Percentiles rank a stretch among this genome's conserved stretches.
Conservation (phyloP, 106 monocot genomes). For the Narthecium ossifragum region DNA sequence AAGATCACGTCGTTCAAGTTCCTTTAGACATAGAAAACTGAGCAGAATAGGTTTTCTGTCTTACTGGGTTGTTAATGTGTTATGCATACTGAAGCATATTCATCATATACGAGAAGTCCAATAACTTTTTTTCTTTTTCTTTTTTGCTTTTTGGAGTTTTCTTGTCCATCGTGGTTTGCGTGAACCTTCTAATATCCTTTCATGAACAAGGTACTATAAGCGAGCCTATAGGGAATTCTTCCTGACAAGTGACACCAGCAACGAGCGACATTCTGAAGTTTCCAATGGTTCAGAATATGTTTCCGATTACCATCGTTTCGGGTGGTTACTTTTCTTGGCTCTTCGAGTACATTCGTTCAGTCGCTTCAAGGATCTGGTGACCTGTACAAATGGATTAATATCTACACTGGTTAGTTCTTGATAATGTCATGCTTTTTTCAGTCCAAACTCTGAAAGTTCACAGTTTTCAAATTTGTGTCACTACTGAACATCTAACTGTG, state of each 20-base stretch:
- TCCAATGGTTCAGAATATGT: conserved; percentile 26
- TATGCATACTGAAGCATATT: too few relatives aligned
- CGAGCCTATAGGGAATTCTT: conserved; percentile 75
- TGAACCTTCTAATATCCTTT: too few relatives aligned
- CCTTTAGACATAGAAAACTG: too few relatives aligned
- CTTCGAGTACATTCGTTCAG: conserved; percentile 68
- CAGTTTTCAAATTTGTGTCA: background rate
- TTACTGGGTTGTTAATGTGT: too few relatives aligned
- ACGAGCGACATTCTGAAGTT: conserved; percentile 18
- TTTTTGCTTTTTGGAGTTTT: too few relatives aligned
- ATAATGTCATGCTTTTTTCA: background rate
- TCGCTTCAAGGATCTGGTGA: conserved; percentile 83
- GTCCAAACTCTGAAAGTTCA: background rate
- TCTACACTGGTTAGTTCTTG: conserved; percentile 66
- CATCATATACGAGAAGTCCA: too few relatives aligned
- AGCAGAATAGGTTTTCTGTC: too few relatives aligned
- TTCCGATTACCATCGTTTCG: conserved; percentile 86
- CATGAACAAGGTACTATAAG: conserved; percentile 86
- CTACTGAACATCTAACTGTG: background rate
- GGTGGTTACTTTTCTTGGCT: conserved; percentile 90
- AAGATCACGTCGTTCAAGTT: too few relatives aligned
- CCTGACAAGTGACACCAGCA: conserved; percentile 23
- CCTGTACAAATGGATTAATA: conserved; percentile 82
- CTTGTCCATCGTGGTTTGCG: too few relatives aligned
- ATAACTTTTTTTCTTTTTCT: too few relatives aligned